These are phyloP conservation scores for Carpediemonas membranifera DNA, from an alignment of 78 protist species.

Conservation along the genomic window DNA sequence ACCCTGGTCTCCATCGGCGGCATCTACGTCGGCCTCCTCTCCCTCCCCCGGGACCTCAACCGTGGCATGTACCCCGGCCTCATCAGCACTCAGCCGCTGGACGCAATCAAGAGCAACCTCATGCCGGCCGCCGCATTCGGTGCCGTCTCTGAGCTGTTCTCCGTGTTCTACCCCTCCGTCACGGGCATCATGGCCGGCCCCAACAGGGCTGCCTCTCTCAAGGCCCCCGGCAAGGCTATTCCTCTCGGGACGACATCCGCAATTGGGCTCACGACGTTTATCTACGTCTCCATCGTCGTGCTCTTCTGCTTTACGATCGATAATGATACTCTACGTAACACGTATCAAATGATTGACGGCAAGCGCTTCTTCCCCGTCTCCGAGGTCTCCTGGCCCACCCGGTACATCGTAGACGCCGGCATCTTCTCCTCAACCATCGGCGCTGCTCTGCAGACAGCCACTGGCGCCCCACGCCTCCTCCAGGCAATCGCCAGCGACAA, in stretches of 20 bases:
- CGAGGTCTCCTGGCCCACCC: not conserved
- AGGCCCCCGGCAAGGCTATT: not conserved
- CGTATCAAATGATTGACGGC: not conserved
- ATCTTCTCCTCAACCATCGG: slow-evolving; percentile 11
- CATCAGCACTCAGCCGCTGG: not conserved
- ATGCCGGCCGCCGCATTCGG: not conserved
- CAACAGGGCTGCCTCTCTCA: slow-evolving; percentile 18
- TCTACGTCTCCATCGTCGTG: not conserved
- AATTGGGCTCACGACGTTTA: not conserved
- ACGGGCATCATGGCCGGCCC: slow-evolving; percentile 36
- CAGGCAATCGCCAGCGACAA: slow-evolving; percentile 12
- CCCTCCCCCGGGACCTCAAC: too few species aligned
- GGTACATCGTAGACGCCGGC: slow-evolving; percentile 14
- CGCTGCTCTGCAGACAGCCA: slow-evolving; percentile 8
- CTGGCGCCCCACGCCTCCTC: slow-evolving; percentile 28
- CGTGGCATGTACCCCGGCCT: too few species aligned
- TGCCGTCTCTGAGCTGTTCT: not conserved
- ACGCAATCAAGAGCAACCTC: not conserved
- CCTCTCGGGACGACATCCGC: slow-evolving; percentile 14
- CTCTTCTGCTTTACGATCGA: slow-evolving; percentile 40
- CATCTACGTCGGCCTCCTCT: too few species aligned
- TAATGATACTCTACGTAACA: slow-evolving; percentile 30
- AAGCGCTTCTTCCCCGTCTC: not conserved
- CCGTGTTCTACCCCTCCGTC: slow-evolving; percentile 24
- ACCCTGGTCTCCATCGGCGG: too few species aligned